Percentiles rank a stretch among this genome's conserved stretches.
Conservation (phyloP, 345 rosid genomes). For the Aegle marmelos region DNA sequence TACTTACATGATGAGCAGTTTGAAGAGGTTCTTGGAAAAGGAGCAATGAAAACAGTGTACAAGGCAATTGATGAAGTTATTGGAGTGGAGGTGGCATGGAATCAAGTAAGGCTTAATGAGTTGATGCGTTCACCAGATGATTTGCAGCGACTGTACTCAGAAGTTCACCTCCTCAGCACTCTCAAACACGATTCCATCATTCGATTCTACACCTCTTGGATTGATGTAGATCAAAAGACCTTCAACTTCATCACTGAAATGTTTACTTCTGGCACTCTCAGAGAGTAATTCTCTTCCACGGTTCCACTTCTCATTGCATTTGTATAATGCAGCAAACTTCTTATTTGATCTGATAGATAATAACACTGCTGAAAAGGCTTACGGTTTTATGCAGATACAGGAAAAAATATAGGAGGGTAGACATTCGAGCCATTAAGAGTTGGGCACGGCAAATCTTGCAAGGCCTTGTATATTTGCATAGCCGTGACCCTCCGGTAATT, state of each 20-base stretch:
- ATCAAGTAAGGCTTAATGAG: constrained; percentile 55
- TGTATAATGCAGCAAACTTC: neutral
- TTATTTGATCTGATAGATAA: neutral
- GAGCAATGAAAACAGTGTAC: constrained; percentile 86
- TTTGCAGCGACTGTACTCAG: constrained; percentile 74
- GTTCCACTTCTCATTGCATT: neutral
- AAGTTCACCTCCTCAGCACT: constrained; percentile 83
- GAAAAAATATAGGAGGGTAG: constrained; percentile 49
- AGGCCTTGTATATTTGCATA: constrained; percentile 60
- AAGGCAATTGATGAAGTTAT: constrained; percentile 72
- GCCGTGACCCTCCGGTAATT: constrained; percentile 59
- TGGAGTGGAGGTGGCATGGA: constrained; percentile 89
- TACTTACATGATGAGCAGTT: constrained; percentile 27
- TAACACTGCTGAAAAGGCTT: neutral
- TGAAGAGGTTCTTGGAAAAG: constrained; percentile 67
- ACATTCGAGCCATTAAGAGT: constrained; percentile 56
- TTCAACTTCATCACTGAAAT: constrained; percentile 86
- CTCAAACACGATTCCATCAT: constrained; percentile 67
- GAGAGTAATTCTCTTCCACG: constrained; percentile 42
- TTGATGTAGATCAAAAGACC: constrained; percentile 46
- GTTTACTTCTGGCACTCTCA: constrained; percentile 79
- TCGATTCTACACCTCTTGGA: constrained; percentile 73
- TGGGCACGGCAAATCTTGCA: constrained; percentile 60
- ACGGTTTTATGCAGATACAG: constrained; percentile 40
- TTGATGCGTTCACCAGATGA: constrained; percentile 65